Evolutionary conservation across 345 rosid species (phyloP).

Genomic region (Eucalyptus curtisii): DNA sequence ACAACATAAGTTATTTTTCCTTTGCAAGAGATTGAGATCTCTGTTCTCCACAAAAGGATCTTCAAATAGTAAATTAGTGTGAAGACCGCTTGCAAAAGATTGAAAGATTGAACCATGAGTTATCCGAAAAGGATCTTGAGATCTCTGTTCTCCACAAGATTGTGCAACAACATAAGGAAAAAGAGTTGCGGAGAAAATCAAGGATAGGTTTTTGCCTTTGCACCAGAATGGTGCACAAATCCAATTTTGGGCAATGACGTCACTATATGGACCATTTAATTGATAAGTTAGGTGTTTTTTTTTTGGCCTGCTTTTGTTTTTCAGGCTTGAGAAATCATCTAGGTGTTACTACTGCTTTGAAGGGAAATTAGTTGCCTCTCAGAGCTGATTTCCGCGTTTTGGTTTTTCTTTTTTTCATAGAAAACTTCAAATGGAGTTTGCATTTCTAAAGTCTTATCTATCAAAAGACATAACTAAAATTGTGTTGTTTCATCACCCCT

Average conservation of each 20-base stretch:
- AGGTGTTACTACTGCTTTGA: neutral
- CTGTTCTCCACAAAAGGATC: constrained; percentile 4
- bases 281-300: neutral
- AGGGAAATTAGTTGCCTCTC: neutral
- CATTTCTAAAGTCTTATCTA: neutral
- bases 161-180: neutral
- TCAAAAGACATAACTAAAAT: neutral
- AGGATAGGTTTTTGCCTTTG: neutral
- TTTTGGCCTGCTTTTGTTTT: neutral
- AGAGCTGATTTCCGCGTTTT: neutral
- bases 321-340: neutral
- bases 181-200: neutral
- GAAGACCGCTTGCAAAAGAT: neutral
- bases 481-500: neutral
- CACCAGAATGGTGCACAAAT: neutral
- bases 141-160: neutral
- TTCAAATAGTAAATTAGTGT: constrained; percentile 7
- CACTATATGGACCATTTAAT: neutral
- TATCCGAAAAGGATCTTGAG: neutral
- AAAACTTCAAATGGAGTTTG: neutral
- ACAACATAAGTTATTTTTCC: too few relatives aligned
- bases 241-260: neutral
- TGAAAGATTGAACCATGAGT: neutral
- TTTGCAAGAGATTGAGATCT: constrained; percentile 25
- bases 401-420: neutral